Base-by-base conservation (phyloP, 495 filamentous ascomycete genomes). In the Letharia lupina region DNA sequence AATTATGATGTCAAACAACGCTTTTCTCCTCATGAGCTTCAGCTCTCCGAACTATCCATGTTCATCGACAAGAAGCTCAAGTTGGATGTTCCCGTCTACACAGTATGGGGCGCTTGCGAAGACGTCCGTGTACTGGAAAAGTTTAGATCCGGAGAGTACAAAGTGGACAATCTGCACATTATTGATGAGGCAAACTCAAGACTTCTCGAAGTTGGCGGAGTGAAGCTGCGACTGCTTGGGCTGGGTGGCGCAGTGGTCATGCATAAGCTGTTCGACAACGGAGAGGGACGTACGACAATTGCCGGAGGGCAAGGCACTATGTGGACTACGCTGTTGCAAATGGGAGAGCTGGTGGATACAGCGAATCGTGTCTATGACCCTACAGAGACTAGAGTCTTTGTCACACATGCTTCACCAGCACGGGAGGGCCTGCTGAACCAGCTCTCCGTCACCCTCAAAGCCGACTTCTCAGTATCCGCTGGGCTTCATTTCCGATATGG, bases 211-310 rank as follows among this genome's bases (percentile, higher is more conserved):
- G 83, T 96, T 58, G 94, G 93, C 68, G 94, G 95, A 65, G 89
- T 99, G 28, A 97, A 96, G 84, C 86, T 99, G 60, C 91, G 95
- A 70, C 82, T 99, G 64, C 84, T 99, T 31, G 95, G 95, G 62
- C 77, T 99, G 60, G 95, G 95, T 62, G 94, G 95, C 70, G 95
- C 95, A 0, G 93, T 99, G 0, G 95, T 99, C 37, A 99, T 99
- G 95, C 95, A 99, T 81, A 99, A 99, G 82, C 85, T 99, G 12
- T 99, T 99, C 73, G 95, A 99, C 75, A 99, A 98, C 71, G 95
- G 95, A 40, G 95, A 99, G 72, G 95, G 95, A 62, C 86, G 92
- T 74, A 99, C 95, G 42, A 98, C 95, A 0, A 98, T 99, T 75
- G 94, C 95, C 35, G 95, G 95, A 72, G 95, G 95, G 35, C 95